Base-by-base conservation (phyloP, 2,329 filamentous ascomycete species). In the Graphiopsis chlorocephala region DNA sequence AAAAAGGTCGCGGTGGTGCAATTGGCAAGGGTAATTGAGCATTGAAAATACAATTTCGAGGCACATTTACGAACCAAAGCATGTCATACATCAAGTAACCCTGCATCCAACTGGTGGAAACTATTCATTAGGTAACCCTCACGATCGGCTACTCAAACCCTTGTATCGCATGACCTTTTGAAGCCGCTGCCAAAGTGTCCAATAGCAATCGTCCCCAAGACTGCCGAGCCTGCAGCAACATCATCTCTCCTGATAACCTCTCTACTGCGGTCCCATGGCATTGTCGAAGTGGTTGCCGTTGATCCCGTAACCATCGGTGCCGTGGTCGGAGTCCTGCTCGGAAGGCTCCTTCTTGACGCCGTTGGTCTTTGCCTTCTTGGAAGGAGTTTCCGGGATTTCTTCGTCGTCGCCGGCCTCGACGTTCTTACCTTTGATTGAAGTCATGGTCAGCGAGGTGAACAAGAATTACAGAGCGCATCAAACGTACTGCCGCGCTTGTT, bases 281-380 rank as follows among this genome's bases (percentile, higher is more conserved):
- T 64, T 45, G 2, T 64, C 42, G 55, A 59, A 59, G 42, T 48
- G 48, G n/a, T n/a, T 29, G 17, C 31, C 33, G 10, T 48, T 26
- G 26, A 58, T n/a, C 0, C 55, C 61, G 20, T 28, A 33, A 3
- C 28, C 50, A 14, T 55, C 33, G 10, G 11, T 17, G 4, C 11
- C 12, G 20, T 23, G 20, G 10, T 55, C 61, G 0, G 28, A 23
- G 6, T n/a, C 33, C 12, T 63, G 52, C n/a, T 33, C 33, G 2
- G 50, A 45, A 4, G 35, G 23, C 8, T 64, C 62, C 23, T 64
- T n/a, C 42, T 59, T 58, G 55, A 38, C 56, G 8, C 10, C 10
- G 8, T 23, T 45, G n/a, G 8, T 20, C 55, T 64, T 64, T 2
- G 25, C 42, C 29, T 70, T 71, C 69, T 71, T 72, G 0, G 55